Conservation (phyloP, 306 rosid genomes). For the Sicyos baderoa region DNA sequence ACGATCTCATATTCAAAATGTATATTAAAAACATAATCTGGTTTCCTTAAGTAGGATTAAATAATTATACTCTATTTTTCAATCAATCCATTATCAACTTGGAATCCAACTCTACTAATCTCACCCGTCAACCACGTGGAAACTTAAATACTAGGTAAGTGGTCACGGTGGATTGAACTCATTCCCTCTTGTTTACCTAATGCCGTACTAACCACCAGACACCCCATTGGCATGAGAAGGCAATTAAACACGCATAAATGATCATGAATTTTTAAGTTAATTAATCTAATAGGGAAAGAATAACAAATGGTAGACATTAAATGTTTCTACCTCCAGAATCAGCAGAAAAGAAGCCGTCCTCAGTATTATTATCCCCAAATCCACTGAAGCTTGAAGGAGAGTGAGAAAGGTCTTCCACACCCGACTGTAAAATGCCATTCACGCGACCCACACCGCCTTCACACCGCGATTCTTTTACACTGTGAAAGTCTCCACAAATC, state of each 20-base stretch:
- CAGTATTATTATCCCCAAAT: constrained; percentile 21
- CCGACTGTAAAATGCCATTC: constrained; percentile 21
- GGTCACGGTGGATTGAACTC: too few relatives aligned
- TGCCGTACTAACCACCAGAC: too few relatives aligned
- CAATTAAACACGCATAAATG: not conserved
- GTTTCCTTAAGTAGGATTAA: too few relatives aligned
- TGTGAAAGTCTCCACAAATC: constrained; percentile 16
- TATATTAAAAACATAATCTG: too few relatives aligned
- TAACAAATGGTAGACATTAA: not conserved
- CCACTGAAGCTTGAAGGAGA: constrained; percentile 26
- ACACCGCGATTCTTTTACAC: constrained; percentile 10
- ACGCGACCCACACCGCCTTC: constrained; percentile 16
- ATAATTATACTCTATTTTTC: too few relatives aligned
- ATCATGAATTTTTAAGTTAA: not conserved
- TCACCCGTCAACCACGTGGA: too few relatives aligned
- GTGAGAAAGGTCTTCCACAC: constrained; percentile 12
- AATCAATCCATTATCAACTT: too few relatives aligned
- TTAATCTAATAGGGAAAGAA: not conserved
- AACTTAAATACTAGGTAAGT: too few relatives aligned
- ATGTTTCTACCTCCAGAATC: constrained; percentile 26
- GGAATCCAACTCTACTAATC: too few relatives aligned
- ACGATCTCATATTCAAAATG: too few relatives aligned
- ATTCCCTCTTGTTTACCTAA: too few relatives aligned
- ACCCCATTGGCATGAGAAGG: too few relatives aligned
- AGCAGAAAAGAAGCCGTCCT: constrained; percentile 23